Evolutionary conservation across 768 basidiomycete genomes (phyloP), one percentile per base, ranked within the genome.

Genomic region (Naematelia aurantialba): DNA sequence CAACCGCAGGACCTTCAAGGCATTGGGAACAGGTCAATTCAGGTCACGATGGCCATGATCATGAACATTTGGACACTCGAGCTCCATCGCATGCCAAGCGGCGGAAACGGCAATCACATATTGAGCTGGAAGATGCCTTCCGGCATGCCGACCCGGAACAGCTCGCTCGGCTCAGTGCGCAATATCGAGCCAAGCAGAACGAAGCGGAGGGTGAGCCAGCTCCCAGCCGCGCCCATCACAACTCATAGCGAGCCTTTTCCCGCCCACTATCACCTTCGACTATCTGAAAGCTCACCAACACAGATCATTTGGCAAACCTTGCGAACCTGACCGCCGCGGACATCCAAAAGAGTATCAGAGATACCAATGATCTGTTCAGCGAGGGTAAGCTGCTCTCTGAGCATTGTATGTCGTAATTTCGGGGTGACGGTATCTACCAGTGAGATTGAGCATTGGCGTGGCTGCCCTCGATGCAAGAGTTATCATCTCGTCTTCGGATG

Each of bases 401-500:
- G 3, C n/a, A n/a, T n/a, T n/a, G n/a, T n/a, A n/a, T n/a, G n/a
- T n/a, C n/a, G n/a, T n/a, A n/a, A 8, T 5, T 49, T 24, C 17
- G 46, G 5, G 29, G 21, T 51, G 49, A 51, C 11, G 48, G 17
- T 59, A 45, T 26, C 5, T 27, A 27, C 11, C 45, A 67, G 71
- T 69, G 19, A 85, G 85, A 39, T 39, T 39, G 73, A 86, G 85
- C 19, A 87, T 91, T 0, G 86, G 88, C 52, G 91, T 96, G 69
- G 93, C 94, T 2, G 87, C 89, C 0, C 82, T 97, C 11, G 96
- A 98, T 76, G 91, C 94, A 0, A 81, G 83, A 44, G 82, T 93
- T 22, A 83, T 98, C 25, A 77, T 88, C 1, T 83, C 85, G 72
- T 85, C 87, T 11, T 87, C 89, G 2, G 87, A 84, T 60, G 84